Base-by-base conservation (phyloP, 345 rosid genomes). In the Pistacia vera region DNA sequence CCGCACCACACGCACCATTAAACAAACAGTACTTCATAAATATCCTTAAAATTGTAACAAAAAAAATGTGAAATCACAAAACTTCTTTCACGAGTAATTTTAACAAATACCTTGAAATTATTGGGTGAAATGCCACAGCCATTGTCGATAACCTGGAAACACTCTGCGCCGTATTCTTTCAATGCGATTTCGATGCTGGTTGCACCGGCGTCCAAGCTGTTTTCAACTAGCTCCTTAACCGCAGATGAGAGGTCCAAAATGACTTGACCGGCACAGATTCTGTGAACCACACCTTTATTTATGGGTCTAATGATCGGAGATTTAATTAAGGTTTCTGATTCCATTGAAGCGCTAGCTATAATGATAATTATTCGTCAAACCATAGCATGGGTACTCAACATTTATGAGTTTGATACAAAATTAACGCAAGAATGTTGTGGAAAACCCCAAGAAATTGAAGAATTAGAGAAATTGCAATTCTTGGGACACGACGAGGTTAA, bases 151-250 rank as follows among this genome's bases (percentile, higher is more conserved):
- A 96, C 99, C 87, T 93, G 97, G 81, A 95, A 93, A 66, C 84
- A 84, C 71, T 96, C 98, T 77, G 79, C 84, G 10, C 99, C 99
- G 63, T 89, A 84, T 30, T 90, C 98, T 67, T 92, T 91, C 79
- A 96, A 88, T 71, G 87, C 80, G 63, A 96, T 82, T 82, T 96
- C 98, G 62, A 96, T 79, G 83, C 84, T 80, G 70, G 98, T 90
- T 66, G 98, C 98, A 16, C 97, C 97, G 17, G 99, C 95, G 81
- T 96, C 99, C 81, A 96, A 81, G 86, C 99, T 93, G 85, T 96
- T 96, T 81, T 96, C 99, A 14, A 96, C 94, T 20, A 96, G 89
- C 89, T 96, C 99, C 90, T 96, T 96, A 48, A 96, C 90, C 68
- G 99, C 99, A 7, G 97, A 90, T 9, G 95, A 80, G 75, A 95